Conservation (phyloP, 2,329 filamentous ascomycete species). For the Botryotinia convoluta region DNA sequence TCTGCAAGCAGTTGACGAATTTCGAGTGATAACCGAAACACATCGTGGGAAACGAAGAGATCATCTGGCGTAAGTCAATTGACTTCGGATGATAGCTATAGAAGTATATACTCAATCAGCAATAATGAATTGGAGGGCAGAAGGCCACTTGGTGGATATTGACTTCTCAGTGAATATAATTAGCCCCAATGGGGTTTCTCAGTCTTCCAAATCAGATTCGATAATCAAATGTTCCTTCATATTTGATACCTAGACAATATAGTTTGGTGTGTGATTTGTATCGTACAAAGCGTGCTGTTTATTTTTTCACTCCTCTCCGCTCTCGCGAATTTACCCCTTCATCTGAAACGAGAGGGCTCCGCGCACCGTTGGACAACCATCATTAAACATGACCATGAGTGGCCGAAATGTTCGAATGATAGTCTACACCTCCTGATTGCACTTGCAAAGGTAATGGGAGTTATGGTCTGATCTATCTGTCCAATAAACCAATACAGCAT, state of each 20-base stretch:
- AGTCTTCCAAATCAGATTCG: not conserved
- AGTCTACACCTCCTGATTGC: not conserved
- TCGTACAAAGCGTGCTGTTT: not conserved
- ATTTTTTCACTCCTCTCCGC: not conserved
- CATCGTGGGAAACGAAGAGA: not conserved
- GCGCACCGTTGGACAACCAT: not conserved
- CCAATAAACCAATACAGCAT: not conserved
- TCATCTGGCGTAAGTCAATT: not conserved
- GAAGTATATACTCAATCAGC: not conserved
- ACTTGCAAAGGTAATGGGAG: not conserved
- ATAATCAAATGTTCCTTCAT: not conserved
- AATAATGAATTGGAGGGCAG: not conserved
- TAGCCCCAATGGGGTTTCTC: not conserved
- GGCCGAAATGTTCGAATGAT: not conserved
- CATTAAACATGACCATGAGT: not conserved
- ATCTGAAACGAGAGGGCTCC: not conserved
- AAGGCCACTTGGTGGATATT: not conserved
- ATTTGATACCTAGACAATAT: not conserved
- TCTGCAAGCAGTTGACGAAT: not conserved
- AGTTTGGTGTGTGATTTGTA: not conserved
- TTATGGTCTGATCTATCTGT: not conserved
- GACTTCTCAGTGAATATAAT: not conserved
- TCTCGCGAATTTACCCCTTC: not conserved
- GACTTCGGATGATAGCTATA: not conserved
- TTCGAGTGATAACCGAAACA: not conserved